Base-by-base conservation (phyloP, 1,139 yeast species). In the Kodamaea derodonti region DNA sequence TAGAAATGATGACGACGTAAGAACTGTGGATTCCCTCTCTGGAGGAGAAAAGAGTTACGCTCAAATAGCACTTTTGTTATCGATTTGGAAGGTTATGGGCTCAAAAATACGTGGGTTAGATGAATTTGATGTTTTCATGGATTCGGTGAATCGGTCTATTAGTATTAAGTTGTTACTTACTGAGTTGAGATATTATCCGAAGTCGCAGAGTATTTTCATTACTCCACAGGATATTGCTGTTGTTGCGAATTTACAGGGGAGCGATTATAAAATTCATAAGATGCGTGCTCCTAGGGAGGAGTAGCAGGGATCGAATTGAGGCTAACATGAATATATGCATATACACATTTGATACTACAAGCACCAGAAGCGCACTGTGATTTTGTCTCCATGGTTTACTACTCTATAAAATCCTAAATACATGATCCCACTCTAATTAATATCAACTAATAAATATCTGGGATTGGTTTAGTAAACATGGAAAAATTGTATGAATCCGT, bases 51-150 rank as follows among this genome's bases (percentile, higher is more conserved):
- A 90, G 55, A 87, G 97, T 1, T 92, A 84, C 54, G 80, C 96
- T 0, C 98, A 94, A 54, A 81, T 92, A 45, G 86, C 97, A 0
- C 70, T 94, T 38, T 63, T 94, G 34, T 69, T 90, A 41, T 84
- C 97, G 0, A 84, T 95, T 30, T 94, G 99, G 99, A 79, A 80
- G 43, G 82, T 87, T 17, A 88, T 92, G 95, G 80, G 84, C 39
- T 81, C 95, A 0, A 77, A 83, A 40, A 74, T 94, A 15, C 74
- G 95, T 40, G 97, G 97, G 0, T 64, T 94, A 39, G 99, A 94
- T 60, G 99, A 94, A 58, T 94, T 92, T 56, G 99, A 94, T 62
- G 98, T 94, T 20, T 94, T 83, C 50, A 92, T 94, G 98, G 99
- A 94, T 58, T 87, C 90, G 31, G 86, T 87, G 18, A 90, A 90